Base-by-base conservation (phyloP, 495 filamentous ascomycete species). In the Penicillium argentinense region DNA sequence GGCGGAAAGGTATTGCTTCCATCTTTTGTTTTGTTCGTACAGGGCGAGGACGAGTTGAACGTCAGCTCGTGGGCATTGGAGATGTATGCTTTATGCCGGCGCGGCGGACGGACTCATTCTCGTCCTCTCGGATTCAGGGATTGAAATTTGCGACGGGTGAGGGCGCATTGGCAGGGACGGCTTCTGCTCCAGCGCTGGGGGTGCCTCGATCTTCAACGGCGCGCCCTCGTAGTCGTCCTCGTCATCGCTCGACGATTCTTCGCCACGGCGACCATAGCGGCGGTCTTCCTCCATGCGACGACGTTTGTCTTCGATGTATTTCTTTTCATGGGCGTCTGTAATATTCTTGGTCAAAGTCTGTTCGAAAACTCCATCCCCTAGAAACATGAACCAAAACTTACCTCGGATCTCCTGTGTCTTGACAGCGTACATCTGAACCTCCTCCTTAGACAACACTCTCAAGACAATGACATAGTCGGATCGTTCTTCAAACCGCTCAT, bases 391-490 rank as follows among this genome's bases (percentile, higher is more conserved):
- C 47, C n/a, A 26, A 49, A 29, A 27, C 65, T 54, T 73, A 90
- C 88, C 86, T 84, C 89, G 77, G 38, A 95, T 78, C 53, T 85
- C 75, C 39, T 83, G 79, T 1, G 89, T 95, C 21, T 82, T 84
- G 33, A 80, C 76, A 9, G 88, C 87, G 58, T 89, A 86, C 3
- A 74, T 80, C 59, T 93, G 84, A 36, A 95, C 90, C 55, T 95
- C 88, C 44, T 91, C 86, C 67, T 86, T 87, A 18, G 73, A 81
- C 56, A 95, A 60, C 13, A 93, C 88, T 27, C 88, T 72, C 47
- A 93, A 67, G 4, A 93, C 89, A 66, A 95, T 92, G 27, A 95
- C 87, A 62, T 87, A 89, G 34, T 92, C 87, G 37, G 86, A 72
- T 30, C 87, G 77, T 55, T 91, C 83, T 57, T 92, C 89, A 54